phyloP scores from a whole-genome alignment of 441 rosid species.

The Gossypium davidsonii region DNA sequence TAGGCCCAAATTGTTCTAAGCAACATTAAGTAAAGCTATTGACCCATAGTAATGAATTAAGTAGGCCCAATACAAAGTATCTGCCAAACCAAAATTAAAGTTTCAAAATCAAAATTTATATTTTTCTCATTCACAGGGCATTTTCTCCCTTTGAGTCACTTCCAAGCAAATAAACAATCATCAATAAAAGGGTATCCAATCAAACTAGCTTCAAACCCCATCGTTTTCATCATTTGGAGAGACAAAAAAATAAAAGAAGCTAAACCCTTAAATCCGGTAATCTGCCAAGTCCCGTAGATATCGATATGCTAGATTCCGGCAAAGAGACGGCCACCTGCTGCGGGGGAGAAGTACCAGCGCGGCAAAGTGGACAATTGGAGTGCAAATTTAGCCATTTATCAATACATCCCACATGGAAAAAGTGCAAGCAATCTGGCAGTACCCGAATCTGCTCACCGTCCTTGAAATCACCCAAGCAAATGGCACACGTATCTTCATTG shows the following conservation, averaged over 20 bases:
- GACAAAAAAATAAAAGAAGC: not conserved
- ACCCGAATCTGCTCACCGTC: constrained; percentile 39
- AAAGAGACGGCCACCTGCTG: not conserved
- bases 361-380: constrained; percentile 48
- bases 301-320: constrained; percentile 1
- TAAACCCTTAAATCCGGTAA: not conserved
- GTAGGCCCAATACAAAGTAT: too few relatives aligned
- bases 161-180: constrained; percentile 12
- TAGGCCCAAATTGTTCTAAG: not conserved
- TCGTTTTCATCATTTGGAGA: not conserved
- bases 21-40: too few relatives aligned
- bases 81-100: too few relatives aligned
- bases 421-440: constrained; percentile 37
- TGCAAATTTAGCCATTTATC: constrained; percentile 43
- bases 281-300: not conserved
- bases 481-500: constrained; percentile 36
- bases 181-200: not conserved
- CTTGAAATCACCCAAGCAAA: constrained; percentile 38
- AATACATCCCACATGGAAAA: constrained; percentile 43
- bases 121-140: not conserved
- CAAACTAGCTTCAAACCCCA: not conserved
- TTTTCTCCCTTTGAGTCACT: constrained; percentile 4
- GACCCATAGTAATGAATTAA: too few relatives aligned
- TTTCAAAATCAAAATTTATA: too few relatives aligned
- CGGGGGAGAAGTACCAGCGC: constrained; percentile 25